These are phyloP conservation scores for Colletotrichum sojae DNA, from an alignment of 2,329 filamentous ascomycete genomes.

Conservation along the genomic window DNA sequence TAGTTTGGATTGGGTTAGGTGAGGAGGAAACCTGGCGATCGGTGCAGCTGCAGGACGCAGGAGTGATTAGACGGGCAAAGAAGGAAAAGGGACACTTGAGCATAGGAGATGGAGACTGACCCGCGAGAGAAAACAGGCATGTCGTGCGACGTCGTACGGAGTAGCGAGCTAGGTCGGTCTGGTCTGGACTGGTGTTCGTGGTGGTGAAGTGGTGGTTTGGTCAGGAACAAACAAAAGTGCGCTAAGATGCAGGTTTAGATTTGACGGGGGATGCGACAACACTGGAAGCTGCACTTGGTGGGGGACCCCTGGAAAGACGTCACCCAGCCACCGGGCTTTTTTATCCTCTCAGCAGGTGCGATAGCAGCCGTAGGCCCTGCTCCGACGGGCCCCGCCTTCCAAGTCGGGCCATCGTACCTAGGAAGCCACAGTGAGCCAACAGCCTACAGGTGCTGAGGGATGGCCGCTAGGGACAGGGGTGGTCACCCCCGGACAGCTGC, in stretches of 20 bases:
- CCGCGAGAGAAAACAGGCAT: neutral
- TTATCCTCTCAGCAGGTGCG: conserved; percentile 13
- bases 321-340: conserved; percentile 41
- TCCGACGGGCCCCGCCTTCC: conserved; percentile 13
- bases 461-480: too few species aligned
- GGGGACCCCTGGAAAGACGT: conserved; percentile 40
- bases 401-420: conserved; percentile 7
- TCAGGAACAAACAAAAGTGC: conserved; percentile 4
- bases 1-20: conserved; percentile 31
- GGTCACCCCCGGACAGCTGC: neutral
- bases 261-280: conserved; percentile 1
- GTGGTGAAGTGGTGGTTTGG: neutral
- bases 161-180: neutral
- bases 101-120: neutral
- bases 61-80: conserved; percentile 1
- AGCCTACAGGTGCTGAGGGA: neutral
- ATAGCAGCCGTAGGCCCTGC: too few species aligned
- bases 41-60: conserved; percentile 10
- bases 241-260: conserved; percentile 15
- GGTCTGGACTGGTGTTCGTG: neutral
- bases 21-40: conserved; percentile 11
- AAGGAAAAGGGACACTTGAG: neutral
- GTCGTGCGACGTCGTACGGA: too few species aligned
- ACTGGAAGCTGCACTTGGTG: neutral
- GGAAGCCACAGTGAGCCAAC: conserved; percentile 12